phyloP scores from a whole-genome alignment of 164 flowering plant species.

The Macadamia tetraphylla region DNA sequence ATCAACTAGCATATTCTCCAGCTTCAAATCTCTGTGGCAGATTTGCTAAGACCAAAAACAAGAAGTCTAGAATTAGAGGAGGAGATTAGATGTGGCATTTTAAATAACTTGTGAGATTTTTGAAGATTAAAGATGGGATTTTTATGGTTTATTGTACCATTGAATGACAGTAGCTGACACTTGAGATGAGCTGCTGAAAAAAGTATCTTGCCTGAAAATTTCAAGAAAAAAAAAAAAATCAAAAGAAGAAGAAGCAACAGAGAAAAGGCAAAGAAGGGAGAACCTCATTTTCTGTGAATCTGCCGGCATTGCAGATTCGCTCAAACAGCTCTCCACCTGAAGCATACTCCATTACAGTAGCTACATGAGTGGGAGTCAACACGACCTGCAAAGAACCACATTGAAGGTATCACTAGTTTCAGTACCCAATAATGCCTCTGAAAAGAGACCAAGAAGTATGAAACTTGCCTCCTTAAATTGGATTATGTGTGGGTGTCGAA shows the following conservation, averaged over 20 bases:
- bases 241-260: not conserved
- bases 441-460: not conserved
- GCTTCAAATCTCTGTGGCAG: slow-evolving; percentile 88
- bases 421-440: no score
- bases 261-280: not conserved
- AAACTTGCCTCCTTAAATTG: slow-evolving; percentile 74
- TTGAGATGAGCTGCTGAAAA: slow-evolving; percentile 88
- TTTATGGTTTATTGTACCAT: slow-evolving; percentile 40
- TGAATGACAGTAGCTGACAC: slow-evolving; percentile 15
- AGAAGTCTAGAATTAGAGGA: not conserved
- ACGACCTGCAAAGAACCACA: slow-evolving; percentile 43
- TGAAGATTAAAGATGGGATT: not conserved
- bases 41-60: slow-evolving; percentile 50
- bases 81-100: not conserved
- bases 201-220: slow-evolving; percentile 74
- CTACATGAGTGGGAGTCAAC: slow-evolving; percentile 77
- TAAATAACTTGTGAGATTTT: not conserved
- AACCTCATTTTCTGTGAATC: slow-evolving; percentile 82
- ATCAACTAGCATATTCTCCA: slow-evolving; percentile 79
- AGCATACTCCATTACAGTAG: slow-evolving; percentile 88
- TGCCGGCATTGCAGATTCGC: slow-evolving; percentile 68
- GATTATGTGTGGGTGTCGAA: slow-evolving; percentile 85
- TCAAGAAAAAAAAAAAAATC: not conserved
- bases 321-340: slow-evolving; percentile 89
- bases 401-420: not conserved